phyloP scores from a whole-genome alignment of 345 rosid genomes.

The Kandelia obovata region DNA sequence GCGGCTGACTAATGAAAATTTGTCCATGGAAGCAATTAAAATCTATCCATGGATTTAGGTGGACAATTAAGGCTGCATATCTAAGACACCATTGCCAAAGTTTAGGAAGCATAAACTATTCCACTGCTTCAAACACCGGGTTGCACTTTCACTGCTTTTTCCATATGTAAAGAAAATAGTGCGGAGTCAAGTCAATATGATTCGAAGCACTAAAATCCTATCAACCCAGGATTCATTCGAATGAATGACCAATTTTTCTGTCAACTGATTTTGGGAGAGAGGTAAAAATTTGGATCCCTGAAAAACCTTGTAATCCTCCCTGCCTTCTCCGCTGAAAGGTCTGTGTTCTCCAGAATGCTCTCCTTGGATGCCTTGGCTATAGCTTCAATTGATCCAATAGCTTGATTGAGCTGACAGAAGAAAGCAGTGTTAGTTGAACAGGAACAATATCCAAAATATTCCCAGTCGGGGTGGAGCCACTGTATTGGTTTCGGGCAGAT shows the following conservation, averaged over 20 bases:
- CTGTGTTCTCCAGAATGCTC: slow-evolving; percentile 66
- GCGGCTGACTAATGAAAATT: too few relatives aligned
- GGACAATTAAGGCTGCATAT: too few relatives aligned
- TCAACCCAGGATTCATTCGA: neutral
- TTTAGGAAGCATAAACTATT: too few relatives aligned
- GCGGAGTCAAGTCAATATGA: neutral
- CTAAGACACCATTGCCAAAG: too few relatives aligned
- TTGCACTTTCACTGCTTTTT: too few relatives aligned
- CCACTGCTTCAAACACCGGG: too few relatives aligned
- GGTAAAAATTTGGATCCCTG: slow-evolving; percentile 71
- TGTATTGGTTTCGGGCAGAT: too few relatives aligned
- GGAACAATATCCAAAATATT: neutral
- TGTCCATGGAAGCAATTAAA: too few relatives aligned
- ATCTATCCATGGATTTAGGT: too few relatives aligned
- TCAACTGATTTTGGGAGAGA: slow-evolving; percentile 58
- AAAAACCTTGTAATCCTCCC: slow-evolving; percentile 58
- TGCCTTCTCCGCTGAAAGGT: slow-evolving; percentile 80
- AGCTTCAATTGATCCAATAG: slow-evolving; percentile 85
- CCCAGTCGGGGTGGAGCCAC: too few relatives aligned
- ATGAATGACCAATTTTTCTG: neutral
- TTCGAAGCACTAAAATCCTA: neutral
- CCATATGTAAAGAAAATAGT: too few relatives aligned
- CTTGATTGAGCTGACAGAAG: slow-evolving; percentile 66
- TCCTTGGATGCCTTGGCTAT: slow-evolving; percentile 79
- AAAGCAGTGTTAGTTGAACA: neutral